Base-by-base conservation (phyloP, 1,284 basidiomycete genomes). In the Irpex rosettiformis region DNA sequence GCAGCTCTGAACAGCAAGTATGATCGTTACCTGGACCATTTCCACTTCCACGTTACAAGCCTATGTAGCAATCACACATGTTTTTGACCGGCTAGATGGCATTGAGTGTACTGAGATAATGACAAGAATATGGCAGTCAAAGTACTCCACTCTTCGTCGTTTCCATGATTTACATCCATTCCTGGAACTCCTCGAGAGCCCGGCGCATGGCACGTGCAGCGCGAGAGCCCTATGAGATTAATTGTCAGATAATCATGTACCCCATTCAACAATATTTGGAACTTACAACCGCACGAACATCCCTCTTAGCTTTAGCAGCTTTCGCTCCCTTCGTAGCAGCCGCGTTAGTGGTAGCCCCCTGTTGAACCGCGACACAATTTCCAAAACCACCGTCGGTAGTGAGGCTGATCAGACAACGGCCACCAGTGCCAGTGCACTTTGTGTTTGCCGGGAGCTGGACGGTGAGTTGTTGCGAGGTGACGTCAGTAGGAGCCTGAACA, bases 371-470 rank as follows among this genome's bases (percentile, higher is more conserved):
- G 16, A 79, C 74, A 61, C 81, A 84, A 67, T 82, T 82, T 58
- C 80, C 82, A 64, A 82, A 82, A n/a, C 77, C 77, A 22, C 73
- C 73, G 27, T 74, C 69, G 28, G 77, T 77, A 47, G 67, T 75
- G 66, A 81, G 76, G n/a, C 77, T 74, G 68, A 78, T 77, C 60
- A 84, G 70, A 64, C 82, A 85, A 54, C 71, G 68, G 13, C 65
- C 58, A 6, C 67, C 58, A 30, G 81, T 81, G 58, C 82, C 82
- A 3, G 75, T 73, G 68, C 83, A 84, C 54, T 66, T 73, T 3
- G 77, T 82, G n/a, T 77, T 78, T 25, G 76, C 66, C 5, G 82
- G 81, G 47, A 84, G 71, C 54, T 71, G 61, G 29, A 77, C 78
- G 0, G 68, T 69, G 54, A 84, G 64, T 47, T 73, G 69, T 52